Evolutionary conservation across 164 flowering plant species (phyloP), one percentile per base, ranked within the genome.

Genomic region (Saururus chinensis): DNA sequence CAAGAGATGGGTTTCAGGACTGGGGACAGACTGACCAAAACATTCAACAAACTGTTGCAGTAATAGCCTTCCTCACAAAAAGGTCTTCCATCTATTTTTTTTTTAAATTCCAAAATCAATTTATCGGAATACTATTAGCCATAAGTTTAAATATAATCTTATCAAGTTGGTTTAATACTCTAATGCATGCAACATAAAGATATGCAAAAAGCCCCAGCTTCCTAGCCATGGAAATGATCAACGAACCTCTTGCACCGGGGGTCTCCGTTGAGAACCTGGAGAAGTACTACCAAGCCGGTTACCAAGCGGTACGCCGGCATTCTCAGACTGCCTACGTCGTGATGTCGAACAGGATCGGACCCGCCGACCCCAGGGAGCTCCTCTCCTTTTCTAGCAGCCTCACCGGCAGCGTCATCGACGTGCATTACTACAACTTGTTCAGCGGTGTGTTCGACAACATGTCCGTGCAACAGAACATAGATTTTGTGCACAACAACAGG

Each of bases 371-470:
- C 0, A 71, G 42, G 40, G 96, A 89, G 68, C 79, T 84, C 26
- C 73, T 84, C 60, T 72, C 85, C 14, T 69, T 82, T 2, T 81
- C 86, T 19, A 77, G 63, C 22, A 74, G 81, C 42, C 53, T 77
- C 9, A 51, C 0, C 0, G 54, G 70, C n/a, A 20, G 79, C 0
- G 92, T 80, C 51, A 72, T 89, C 35, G 96, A 89, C 45, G 79
- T 82, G 17, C 90, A 83, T 65, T 80, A 80, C 70, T 86, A 84
- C 74, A 83, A 74, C 48, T 78, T 86, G 19, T 84, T 79, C 65
- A 21, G 59, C 0, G 40, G 45, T 53, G 13, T 19, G 0, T 80
- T 80, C 54, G 40, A 73, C 65, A 49, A 56, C 62, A 66, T 80
- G 80, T 75, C 80, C 0, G 80, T 76, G 59, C 76, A 84, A 64